phyloP scores from a whole-genome alignment of 164 flowering plant genomes.

The Magnolia officinalis region DNA sequence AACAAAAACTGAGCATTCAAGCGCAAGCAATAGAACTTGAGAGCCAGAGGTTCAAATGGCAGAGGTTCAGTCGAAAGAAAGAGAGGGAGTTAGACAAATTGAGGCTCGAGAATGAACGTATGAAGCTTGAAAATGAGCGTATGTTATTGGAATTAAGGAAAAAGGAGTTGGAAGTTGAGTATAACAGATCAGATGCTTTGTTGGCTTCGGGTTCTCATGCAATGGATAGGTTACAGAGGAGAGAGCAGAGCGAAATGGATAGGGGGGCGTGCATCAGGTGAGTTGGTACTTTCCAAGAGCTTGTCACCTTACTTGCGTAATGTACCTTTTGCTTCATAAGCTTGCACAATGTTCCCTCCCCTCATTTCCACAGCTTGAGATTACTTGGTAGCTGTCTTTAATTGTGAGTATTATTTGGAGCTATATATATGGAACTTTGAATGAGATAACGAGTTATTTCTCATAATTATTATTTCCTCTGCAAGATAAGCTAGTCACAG shows the following conservation, averaged over 20 bases:
- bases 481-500: not conserved
- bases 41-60: constrained; percentile 75
- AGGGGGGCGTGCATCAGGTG: constrained; percentile 6
- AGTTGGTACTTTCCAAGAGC: not conserved
- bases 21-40: constrained; percentile 60
- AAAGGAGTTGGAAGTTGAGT: constrained; percentile 17
- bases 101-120: constrained; percentile 45
- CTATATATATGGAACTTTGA: not conserved
- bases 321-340: not conserved
- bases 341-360: not conserved
- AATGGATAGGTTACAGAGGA: constrained; percentile 11
- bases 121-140: constrained; percentile 49
- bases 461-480: not conserved
- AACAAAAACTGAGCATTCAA: constrained; percentile 46
- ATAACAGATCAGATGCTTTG: constrained; percentile 8
- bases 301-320: not conserved
- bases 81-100: constrained; percentile 66
- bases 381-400: not conserved
- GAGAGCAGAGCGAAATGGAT: constrained; percentile 14
- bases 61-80: constrained; percentile 66
- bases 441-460: not conserved
- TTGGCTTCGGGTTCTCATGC: constrained; percentile 4
- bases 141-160: constrained; percentile 31
- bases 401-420: not conserved
- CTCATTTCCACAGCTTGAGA: not conserved